A percentile compares a stretch with the other conserved stretches of the same genome.
Conservation (phyloP, 176 grass and related monocot genomes). For the Bothriochloa decipiens region DNA sequence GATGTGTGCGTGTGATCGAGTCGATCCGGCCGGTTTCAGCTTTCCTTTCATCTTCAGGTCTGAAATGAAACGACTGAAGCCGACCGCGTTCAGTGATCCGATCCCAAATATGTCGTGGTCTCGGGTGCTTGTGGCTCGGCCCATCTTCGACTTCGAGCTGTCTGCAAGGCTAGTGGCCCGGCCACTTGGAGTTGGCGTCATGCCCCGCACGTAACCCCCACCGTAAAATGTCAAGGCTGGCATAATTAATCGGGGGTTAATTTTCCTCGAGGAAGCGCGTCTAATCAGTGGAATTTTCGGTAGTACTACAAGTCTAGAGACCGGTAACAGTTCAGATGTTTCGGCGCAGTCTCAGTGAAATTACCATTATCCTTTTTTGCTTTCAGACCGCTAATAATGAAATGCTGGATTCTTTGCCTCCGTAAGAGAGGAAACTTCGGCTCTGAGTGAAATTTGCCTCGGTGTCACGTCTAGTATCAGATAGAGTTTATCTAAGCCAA, state of each 20-base stretch:
- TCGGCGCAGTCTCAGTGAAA: not conserved
- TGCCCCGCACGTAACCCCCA: not conserved
- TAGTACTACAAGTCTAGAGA: not conserved
- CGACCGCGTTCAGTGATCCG: not conserved
- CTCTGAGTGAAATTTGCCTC: not conserved
- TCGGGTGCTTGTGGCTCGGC: no score
- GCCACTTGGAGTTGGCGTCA: conserved; percentile 8
- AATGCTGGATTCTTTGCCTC: not conserved
- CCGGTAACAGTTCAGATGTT: not conserved
- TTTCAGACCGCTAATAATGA: not conserved
- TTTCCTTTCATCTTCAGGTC: not conserved
- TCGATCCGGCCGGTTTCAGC: no score
- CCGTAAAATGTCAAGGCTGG: not conserved
- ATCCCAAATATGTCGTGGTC: not conserved
- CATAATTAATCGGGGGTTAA: not conserved
- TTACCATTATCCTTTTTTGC: not conserved
- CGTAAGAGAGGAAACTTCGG: not conserved
- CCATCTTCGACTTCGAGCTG: not conserved
- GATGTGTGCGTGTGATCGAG: not conserved
- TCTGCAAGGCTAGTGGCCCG: not conserved
- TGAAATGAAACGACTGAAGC: not conserved
- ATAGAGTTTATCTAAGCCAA: not conserved
- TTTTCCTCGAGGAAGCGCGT: not conserved
- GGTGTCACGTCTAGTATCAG: not conserved
- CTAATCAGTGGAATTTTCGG: not conserved